These are phyloP conservation scores for Kondoa subrosea DNA, from an alignment of 768 basidiomycete species.

Conservation along the genomic window DNA sequence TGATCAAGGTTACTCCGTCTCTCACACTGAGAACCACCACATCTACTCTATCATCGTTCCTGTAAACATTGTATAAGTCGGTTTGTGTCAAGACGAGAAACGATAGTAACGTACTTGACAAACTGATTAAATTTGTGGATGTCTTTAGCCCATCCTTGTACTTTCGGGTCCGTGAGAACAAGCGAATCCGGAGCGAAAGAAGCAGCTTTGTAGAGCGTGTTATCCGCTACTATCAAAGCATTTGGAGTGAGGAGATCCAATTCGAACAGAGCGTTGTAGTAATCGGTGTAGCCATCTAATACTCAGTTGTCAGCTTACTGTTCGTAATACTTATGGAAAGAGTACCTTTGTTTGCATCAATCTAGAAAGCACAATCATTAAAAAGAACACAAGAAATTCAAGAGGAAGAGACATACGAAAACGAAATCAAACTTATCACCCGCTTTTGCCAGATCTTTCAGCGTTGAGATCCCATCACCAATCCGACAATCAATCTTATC, in stretches of 20 bases:
- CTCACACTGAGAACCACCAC: neutral
- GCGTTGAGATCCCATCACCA: constrained; percentile 20
- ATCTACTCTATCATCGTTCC: neutral
- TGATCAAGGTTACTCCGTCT: neutral
- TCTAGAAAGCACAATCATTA: constrained; percentile 3
- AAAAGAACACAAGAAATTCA: neutral
- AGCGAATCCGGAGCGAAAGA: constrained; percentile 10
- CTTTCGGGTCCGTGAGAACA: neutral
- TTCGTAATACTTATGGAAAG: constrained; percentile 15
- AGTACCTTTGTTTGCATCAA: constrained; percentile 25
- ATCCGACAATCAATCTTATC: constrained; percentile 24
- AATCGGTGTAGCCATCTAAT: neutral
- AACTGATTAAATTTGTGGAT: neutral
- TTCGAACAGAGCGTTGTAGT: constrained; percentile 6
- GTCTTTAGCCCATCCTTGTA: neutral
- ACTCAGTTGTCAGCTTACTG: neutral
- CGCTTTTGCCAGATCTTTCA: constrained; percentile 13
- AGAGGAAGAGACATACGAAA: constrained; percentile 8
- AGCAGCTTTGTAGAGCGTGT: constrained; percentile 23
- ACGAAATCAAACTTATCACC: constrained; percentile 21
- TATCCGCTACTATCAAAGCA: constrained; percentile 25
- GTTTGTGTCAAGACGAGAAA: neutral
- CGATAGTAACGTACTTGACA: neutral
- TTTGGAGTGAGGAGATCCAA: constrained; percentile 8
- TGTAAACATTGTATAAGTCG: neutral